Conservation (phyloP, 1,284 basidiomycete genomes). For the Pascua guehoae region DNA sequence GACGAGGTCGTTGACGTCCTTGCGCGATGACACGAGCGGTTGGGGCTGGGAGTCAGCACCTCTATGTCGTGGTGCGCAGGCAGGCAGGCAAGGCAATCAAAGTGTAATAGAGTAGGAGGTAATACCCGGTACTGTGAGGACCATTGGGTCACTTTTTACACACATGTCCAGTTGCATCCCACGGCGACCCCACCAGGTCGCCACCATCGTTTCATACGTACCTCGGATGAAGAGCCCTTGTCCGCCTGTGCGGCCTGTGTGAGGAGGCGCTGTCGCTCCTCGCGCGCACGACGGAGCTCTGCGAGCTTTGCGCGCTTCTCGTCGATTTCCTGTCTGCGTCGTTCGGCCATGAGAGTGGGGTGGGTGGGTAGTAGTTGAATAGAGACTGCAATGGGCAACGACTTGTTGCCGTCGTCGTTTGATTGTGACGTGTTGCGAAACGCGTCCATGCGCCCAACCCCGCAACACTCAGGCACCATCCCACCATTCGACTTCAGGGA, state of each 20-base stretch:
- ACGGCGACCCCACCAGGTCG: too few relatives aligned
- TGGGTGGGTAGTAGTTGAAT: neutral
- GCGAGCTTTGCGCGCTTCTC: constrained; percentile 85
- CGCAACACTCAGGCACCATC: too few relatives aligned
- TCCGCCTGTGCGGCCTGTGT: constrained; percentile 23
- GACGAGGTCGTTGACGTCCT: constrained; percentile 68
- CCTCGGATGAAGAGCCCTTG: neutral
- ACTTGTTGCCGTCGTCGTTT: neutral
- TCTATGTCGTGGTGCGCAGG: neutral
- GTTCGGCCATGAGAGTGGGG: constrained; percentile 38
- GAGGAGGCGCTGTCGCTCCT: constrained; percentile 38
- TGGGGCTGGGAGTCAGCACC: constrained; percentile 5
- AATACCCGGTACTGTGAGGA: too few relatives aligned
- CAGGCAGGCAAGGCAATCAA: neutral
- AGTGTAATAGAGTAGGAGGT: too few relatives aligned
- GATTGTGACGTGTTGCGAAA: neutral
- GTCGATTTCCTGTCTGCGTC: constrained; percentile 76
- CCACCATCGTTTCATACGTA: neutral
- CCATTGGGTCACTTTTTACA: too few relatives aligned
- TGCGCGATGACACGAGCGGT: constrained; percentile 31
- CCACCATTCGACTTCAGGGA: too few relatives aligned
- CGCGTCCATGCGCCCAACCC: too few relatives aligned
- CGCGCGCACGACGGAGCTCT: constrained; percentile 54
- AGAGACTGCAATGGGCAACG: neutral
- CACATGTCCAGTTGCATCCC: too few relatives aligned